Base-by-base conservation (phyloP, 2,329 filamentous ascomycete genomes). In the Uncinocarpus reesii region DNA sequence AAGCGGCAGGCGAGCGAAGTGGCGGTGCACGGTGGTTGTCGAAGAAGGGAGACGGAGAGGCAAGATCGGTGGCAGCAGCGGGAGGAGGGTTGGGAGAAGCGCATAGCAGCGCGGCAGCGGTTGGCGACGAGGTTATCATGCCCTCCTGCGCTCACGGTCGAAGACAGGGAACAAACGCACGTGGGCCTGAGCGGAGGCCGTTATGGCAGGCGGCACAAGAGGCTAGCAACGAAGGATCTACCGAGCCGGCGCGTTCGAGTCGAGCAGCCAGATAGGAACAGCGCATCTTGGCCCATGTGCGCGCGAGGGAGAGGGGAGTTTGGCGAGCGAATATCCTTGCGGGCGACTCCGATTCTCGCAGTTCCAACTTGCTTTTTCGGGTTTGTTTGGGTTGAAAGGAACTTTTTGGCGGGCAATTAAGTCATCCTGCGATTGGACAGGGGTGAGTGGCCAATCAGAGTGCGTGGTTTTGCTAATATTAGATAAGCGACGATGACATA, bases 91-190 rank as follows among this genome's bases (percentile, higher is more conserved):
- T 58, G 47, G 57, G 53, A 26, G 61, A 58, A 50, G 59, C 55
- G 48, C 56, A 56, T 53, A 63, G 65, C 53, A 68, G 57, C 44
- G 64, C 60, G 50, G 62, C 59, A 52, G 65, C 63, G 20, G 62
- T 61, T 21, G 66, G 64, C 51, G 66, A 69, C 23, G 67, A 68
- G 52, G 64, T 60, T 57, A 68, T 62, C 64, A 68, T 67, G 46
- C 46, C 42, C 41, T 20, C 7, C 7, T 16, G 24, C 44, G 28
- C 16, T 48, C 8, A 11, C 21, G n/a, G 24, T 11, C 28, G 37
- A 21, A 2, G 45, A 7, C 45, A 48, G 37, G 36, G 44, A 46
- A 38, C n/a, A 34, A 38, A 41, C 31, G 51, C 54, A 56, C 54
- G 54, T 56, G 54, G 54, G 54, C 52, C 23, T 26, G 49, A 8